A percentile compares a stretch with the other conserved stretches of the same genome.
phyloP scores from a whole-genome alignment of 2,329 filamentous ascomycete genomes.

The Gaeumannomyces tritici region DNA sequence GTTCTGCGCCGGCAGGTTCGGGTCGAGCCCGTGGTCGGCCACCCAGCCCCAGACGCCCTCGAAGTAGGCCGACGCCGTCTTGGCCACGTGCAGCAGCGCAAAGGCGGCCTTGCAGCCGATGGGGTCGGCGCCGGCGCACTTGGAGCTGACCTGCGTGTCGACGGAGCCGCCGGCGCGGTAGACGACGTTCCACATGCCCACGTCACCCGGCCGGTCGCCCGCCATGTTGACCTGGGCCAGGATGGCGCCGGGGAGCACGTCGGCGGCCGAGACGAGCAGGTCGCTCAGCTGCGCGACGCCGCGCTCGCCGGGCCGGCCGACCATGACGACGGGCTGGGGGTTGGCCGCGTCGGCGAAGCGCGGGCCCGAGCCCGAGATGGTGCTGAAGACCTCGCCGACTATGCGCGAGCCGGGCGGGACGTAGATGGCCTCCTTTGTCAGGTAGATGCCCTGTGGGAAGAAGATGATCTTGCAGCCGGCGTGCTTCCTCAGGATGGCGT shows the following conservation, averaged over 20 bases:
- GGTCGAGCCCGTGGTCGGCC: constrained; percentile 40
- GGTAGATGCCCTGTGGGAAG: constrained; percentile 46
- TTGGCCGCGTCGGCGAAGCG: constrained; percentile 39
- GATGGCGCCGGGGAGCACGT: constrained; percentile 50
- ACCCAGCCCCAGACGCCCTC: constrained; percentile 43
- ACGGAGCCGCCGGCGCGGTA: constrained; percentile 32
- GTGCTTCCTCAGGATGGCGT: constrained; percentile 19
- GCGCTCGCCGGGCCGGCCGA: constrained; percentile 47
- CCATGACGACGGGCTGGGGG: constrained; percentile 46
- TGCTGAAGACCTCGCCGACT: constrained; percentile 45
- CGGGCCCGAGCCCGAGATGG: constrained; percentile 36
- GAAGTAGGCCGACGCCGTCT: constrained; percentile 36
- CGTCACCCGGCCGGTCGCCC: constrained; percentile 25
- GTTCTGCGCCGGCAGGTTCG: constrained; percentile 21
- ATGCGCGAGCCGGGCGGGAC: constrained; percentile 41
- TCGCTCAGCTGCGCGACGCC: constrained; percentile 56
- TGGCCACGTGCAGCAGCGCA: constrained; percentile 37
- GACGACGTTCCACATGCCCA: constrained; percentile 34
- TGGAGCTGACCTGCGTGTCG: constrained; percentile 24
- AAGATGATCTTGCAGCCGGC: constrained; percentile 35
- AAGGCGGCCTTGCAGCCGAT: constrained; percentile 35
- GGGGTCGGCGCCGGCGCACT: constrained; percentile 22
- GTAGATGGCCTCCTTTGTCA: constrained; percentile 38
- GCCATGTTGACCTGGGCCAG: constrained; percentile 28
- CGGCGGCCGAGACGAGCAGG: constrained; percentile 53